Percentiles rank a stretch among this genome's conserved stretches.
phyloP scores from a whole-genome alignment of 345 rosid species.

The Stellera chamaejasme region DNA sequence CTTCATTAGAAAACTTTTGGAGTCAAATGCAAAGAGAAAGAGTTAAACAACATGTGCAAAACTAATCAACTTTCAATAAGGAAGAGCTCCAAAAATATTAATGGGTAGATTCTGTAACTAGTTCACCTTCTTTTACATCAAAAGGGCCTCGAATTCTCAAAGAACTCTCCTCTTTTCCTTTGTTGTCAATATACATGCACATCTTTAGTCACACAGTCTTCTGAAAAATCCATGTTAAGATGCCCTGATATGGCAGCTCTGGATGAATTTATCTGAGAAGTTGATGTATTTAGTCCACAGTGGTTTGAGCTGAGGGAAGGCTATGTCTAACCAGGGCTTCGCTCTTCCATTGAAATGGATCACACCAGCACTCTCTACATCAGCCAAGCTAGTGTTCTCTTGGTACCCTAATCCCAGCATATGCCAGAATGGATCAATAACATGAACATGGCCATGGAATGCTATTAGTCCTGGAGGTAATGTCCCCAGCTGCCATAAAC shows the following conservation, averaged over 20 bases:
- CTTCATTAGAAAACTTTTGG: too few species aligned
- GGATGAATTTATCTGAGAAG: slow-evolving; percentile 86
- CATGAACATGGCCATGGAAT: slow-evolving; percentile 81
- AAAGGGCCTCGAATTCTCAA: slow-evolving; percentile 19
- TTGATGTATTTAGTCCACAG: slow-evolving; percentile 79
- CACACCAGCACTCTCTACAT: slow-evolving; percentile 73
- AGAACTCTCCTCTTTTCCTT: slow-evolving; percentile 22
- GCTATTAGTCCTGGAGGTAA: slow-evolving; percentile 91
- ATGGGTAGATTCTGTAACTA: slow-evolving; percentile 13
- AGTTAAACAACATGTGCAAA: too few species aligned
- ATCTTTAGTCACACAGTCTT: slow-evolving; percentile 7
- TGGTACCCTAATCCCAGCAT: slow-evolving; percentile 96
- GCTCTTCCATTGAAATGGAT: slow-evolving; percentile 97
- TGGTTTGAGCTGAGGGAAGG: slow-evolving; percentile 73
- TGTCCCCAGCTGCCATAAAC: slow-evolving; percentile 97
- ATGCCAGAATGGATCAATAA: slow-evolving; percentile 95
- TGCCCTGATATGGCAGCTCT: slow-evolving; percentile 65
- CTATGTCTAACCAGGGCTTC: slow-evolving; percentile 98
- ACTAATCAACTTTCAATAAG: neutral
- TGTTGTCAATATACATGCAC: slow-evolving; percentile 18
- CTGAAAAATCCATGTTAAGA: slow-evolving; percentile 27
- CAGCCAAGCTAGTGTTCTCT: slow-evolving; percentile 56
- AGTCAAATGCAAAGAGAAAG: too few species aligned
- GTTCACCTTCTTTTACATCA: slow-evolving; percentile 12
- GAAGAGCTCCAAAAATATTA: slow-evolving; percentile 8